These are phyloP conservation scores for Colletotrichum magnum DNA, from an alignment of 2,329 filamentous ascomycete species.

Conservation along the genomic window DNA sequence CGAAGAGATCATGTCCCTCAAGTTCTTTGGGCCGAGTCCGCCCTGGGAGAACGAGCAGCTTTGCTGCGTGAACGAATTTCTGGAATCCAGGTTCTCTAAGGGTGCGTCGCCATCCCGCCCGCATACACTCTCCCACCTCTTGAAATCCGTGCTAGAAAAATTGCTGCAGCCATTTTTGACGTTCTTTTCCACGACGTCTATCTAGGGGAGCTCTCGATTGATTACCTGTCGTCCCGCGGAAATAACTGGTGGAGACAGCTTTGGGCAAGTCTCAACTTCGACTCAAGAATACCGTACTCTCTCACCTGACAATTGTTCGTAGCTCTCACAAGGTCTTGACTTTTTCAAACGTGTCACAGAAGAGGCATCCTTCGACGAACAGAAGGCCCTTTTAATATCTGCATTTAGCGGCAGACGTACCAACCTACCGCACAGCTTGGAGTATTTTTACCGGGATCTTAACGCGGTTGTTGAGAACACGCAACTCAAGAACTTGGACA, in stretches of 20 bases:
- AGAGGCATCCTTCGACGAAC: neutral
- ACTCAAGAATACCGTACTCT: neutral
- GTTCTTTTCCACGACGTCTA: neutral
- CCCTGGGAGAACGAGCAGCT: constrained; percentile 18
- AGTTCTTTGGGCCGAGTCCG: neutral
- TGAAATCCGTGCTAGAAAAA: too few species aligned
- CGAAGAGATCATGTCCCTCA: neutral
- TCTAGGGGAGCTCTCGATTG: neutral
- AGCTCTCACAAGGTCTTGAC: neutral
- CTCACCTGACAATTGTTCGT: neutral
- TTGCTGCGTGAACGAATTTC: constrained; percentile 8
- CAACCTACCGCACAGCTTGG: too few species aligned
- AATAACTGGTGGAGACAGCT: neutral
- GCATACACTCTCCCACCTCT: neutral
- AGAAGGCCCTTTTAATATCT: neutral
- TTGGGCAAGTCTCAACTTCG: neutral
- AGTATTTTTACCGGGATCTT: too few species aligned
- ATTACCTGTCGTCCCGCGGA: neutral
- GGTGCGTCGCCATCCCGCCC: neutral
- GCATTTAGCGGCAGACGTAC: too few species aligned
- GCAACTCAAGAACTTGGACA: too few species aligned
- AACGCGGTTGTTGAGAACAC: too few species aligned
- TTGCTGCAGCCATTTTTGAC: neutral
- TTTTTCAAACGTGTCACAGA: neutral
- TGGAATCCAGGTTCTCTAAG: neutral